phyloP scores from a whole-genome alignment of 371 early-diverging fungal species.

The Entomophthora muscae region DNA sequence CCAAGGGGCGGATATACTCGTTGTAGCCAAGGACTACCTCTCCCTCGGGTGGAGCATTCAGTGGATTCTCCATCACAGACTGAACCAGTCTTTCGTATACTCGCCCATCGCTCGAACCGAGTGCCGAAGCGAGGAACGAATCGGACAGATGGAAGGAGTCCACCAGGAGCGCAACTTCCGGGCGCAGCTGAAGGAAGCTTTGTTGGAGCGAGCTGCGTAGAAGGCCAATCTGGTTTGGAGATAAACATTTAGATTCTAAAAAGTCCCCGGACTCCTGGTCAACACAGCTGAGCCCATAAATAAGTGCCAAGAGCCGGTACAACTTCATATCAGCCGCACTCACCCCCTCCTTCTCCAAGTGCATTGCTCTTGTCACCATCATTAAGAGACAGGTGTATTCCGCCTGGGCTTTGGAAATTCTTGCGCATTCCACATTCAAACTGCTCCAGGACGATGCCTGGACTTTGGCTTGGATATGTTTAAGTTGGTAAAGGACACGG shows the following conservation, averaged over 20 bases:
- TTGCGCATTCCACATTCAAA: not conserved
- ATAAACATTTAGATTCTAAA: slow-evolving; percentile 29
- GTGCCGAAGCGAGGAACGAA: slow-evolving; percentile 40
- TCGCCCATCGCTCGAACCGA: slow-evolving; percentile 46
- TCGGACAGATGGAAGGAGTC: slow-evolving; percentile 59
- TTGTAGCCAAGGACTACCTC: slow-evolving; percentile 27
- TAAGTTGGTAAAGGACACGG: not conserved
- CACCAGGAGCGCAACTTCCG: slow-evolving; percentile 46
- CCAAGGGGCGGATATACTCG: slow-evolving; percentile 28
- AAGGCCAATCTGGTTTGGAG: slow-evolving; percentile 24
- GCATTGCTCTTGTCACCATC: not conserved
- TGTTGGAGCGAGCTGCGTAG: slow-evolving; percentile 23
- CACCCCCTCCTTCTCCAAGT: not conserved
- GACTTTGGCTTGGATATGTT: not conserved
- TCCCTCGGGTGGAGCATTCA: slow-evolving; percentile 28
- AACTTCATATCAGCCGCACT: not conserved
- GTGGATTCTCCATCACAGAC: slow-evolving; percentile 45
- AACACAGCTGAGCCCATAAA: slow-evolving; percentile 27
- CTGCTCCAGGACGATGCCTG: not conserved
- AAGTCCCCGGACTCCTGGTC: slow-evolving; percentile 44
- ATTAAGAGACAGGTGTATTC: not conserved
- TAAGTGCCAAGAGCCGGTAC: slow-evolving; percentile 13
- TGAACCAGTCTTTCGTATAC: slow-evolving; percentile 49
- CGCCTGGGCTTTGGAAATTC: not conserved
- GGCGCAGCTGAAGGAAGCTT: slow-evolving; percentile 33